A percentile compares a stretch with the other conserved stretches of the same genome.
phyloP scores from a whole-genome alignment of 140 eudicot species.

The Anethum foeniculum region DNA sequence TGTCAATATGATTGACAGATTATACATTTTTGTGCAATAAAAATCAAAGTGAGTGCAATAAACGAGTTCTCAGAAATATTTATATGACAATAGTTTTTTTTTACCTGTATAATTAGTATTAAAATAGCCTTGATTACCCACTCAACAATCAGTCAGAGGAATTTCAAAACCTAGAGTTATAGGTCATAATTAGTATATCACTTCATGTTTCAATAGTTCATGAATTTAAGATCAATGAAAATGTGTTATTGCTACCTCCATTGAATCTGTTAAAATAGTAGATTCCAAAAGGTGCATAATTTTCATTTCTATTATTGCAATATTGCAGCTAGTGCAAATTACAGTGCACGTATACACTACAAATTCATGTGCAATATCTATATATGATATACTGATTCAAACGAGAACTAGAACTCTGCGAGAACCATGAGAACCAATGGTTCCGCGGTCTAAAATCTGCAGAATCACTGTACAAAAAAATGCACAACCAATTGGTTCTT shows the following conservation, averaged over 20 bases:
- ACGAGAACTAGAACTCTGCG: background rate
- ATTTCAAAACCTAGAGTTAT: slow-evolving; percentile 43
- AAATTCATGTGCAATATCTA: background rate
- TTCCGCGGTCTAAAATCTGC: background rate
- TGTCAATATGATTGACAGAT: background rate
- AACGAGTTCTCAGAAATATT: background rate
- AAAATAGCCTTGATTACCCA: slow-evolving; percentile 1
- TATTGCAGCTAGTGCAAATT: background rate
- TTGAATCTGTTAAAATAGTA: background rate
- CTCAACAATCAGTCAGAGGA: slow-evolving; percentile 30
- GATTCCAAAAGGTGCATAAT: background rate
- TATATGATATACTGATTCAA: background rate
- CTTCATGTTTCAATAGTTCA: background rate
- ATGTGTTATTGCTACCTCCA: slow-evolving; percentile 1
- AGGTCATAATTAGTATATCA: slow-evolving; percentile 17
- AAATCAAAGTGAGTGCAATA: background rate
- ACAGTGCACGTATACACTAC: background rate
- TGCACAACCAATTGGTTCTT: background rate
- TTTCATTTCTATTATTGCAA: background rate
- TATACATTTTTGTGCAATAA: background rate
- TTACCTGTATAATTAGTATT: background rate
- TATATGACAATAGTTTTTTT: background rate
- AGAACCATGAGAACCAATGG: background rate
- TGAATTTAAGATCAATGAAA: background rate
- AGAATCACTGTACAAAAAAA: background rate